A percentile compares a stretch with the other conserved stretches of the same genome.
Evolutionary conservation across 1,284 basidiomycete species (phyloP).

Genomic region (Vanrija pseudolonga): DNA sequence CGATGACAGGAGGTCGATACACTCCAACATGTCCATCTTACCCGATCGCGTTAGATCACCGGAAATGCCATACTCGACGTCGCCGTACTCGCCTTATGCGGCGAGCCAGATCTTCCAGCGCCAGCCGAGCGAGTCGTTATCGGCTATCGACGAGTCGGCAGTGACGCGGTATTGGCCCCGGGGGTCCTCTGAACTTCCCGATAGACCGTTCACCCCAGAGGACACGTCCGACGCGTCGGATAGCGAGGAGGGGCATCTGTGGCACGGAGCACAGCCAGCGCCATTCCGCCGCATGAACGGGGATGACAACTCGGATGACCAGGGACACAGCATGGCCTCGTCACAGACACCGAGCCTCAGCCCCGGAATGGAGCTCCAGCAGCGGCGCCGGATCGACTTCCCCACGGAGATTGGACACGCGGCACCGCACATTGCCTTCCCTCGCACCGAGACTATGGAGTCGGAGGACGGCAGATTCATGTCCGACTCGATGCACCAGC

Average conservation of each 20-base stretch:
- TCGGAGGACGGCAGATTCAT: slow-evolving; percentile 24
- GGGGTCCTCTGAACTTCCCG: slow-evolving; percentile 11
- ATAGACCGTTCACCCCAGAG: slow-evolving; percentile 36
- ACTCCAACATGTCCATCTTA: slow-evolving; percentile 33
- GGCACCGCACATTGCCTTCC: slow-evolving; percentile 28
- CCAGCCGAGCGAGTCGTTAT: slow-evolving; percentile 37
- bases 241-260: slow-evolving; percentile 50
- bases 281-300: slow-evolving; percentile 75
- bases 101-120: slow-evolving; percentile 70
- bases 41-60: slow-evolving; percentile 45
- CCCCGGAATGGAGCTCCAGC: background rate
- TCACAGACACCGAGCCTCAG: slow-evolving; percentile 5
- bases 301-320: slow-evolving; percentile 51
- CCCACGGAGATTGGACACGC: background rate
- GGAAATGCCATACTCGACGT: slow-evolving; percentile 56
- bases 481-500: slow-evolving; percentile 16
- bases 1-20: slow-evolving; percentile 46
- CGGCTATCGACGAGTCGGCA: slow-evolving; percentile 42
- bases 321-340: slow-evolving; percentile 5
- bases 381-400: slow-evolving; percentile 9
- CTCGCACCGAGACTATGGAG: slow-evolving; percentile 36
- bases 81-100: slow-evolving; percentile 86
- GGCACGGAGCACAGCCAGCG: slow-evolving; percentile 53
- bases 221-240: slow-evolving; percentile 31
- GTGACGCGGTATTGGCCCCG: slow-evolving; percentile 27